phyloP scores from a whole-genome alignment of 495 filamentous ascomycete genomes.

The Cercophora scortea region DNA sequence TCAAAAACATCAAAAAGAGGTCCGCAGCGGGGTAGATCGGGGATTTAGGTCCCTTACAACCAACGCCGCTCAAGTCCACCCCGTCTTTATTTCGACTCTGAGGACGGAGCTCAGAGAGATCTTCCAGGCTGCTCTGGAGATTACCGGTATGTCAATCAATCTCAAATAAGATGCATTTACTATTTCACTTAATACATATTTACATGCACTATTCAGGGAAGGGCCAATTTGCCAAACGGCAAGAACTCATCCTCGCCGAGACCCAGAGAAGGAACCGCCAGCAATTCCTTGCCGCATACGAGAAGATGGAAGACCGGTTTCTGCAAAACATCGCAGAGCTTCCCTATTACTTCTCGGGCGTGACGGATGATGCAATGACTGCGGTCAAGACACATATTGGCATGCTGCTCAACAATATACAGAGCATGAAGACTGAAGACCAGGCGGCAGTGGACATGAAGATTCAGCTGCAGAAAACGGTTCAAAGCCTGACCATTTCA shows the following conservation, averaged over 20 bases:
- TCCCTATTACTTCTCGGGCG: not conserved
- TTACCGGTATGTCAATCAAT: not conserved
- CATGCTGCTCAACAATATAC: constrained; percentile 9
- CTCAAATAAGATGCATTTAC: not conserved
- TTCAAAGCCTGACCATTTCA: not conserved
- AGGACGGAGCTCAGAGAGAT: not conserved
- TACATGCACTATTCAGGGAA: not conserved
- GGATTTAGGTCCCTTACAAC: too few species aligned
- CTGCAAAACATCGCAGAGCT: not conserved
- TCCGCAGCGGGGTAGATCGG: too few species aligned
- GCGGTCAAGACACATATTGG: not conserved
- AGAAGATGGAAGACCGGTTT: not conserved
- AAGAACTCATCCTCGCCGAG: not conserved
- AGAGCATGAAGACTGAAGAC: not conserved
- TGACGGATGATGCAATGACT: not conserved
- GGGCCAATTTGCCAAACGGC: not conserved
- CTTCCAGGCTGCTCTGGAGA: not conserved
- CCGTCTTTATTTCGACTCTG: not conserved
- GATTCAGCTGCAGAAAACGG: constrained; percentile 1
- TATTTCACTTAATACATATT: not conserved
- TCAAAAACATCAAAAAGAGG: not conserved
- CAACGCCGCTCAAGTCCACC: too few species aligned
- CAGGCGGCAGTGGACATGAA: constrained; percentile 3
- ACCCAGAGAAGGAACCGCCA: too few species aligned
- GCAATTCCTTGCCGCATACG: not conserved